Percentiles rank a stretch among this genome's conserved stretches.
These are phyloP conservation scores for Escallonia herrerae DNA, from an alignment of 129 eudicot species.

Conservation along the genomic window DNA sequence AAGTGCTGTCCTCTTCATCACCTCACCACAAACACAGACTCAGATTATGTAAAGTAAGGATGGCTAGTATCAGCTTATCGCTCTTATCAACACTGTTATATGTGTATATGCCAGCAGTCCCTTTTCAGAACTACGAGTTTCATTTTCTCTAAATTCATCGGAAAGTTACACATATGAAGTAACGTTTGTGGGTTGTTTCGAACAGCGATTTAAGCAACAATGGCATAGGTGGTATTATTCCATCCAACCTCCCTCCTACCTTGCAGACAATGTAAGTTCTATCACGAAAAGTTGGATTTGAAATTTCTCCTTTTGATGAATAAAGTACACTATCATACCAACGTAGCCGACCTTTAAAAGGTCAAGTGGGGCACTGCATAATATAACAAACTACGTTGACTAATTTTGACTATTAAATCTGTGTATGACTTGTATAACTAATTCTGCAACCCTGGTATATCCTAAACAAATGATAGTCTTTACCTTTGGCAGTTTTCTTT, in stretches of 20 bases:
- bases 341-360: background rate
- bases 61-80: background rate
- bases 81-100: background rate
- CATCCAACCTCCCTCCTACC: slow-evolving; percentile 58
- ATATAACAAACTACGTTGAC: no score
- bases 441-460: slow-evolving; percentile 8
- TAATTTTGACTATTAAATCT: no score
- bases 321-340: background rate
- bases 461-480: slow-evolving; percentile 43
- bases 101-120: slow-evolving; percentile 2
- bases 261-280: slow-evolving; percentile 56
- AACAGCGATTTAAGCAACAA: slow-evolving; percentile 77
- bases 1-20: slow-evolving; percentile 18
- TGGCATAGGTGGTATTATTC: slow-evolving; percentile 69
- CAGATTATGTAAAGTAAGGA: background rate
- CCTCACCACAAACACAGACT: background rate
- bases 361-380: background rate
- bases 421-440: background rate
- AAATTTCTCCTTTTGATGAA: background rate
- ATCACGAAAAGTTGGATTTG: no score
- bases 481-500: slow-evolving; percentile 91
- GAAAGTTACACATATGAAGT: background rate
- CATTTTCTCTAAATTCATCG: no score
- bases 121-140: background rate
- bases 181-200: slow-evolving; percentile 9